Conservation (phyloP, 345 rosid genomes). For the Dimocarpus longan region DNA sequence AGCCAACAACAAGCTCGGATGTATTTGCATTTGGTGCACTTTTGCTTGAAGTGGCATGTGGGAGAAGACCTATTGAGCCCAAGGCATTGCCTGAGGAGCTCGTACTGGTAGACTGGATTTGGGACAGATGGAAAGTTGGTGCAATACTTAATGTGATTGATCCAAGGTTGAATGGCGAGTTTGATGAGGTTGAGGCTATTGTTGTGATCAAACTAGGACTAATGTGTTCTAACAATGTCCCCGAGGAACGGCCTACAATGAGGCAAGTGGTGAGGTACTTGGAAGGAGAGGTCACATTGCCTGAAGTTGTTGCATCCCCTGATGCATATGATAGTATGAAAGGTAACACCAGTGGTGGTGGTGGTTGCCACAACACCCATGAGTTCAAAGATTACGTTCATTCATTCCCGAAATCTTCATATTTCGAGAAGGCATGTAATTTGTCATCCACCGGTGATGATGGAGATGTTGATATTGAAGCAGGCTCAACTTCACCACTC, state of each 20-base stretch:
- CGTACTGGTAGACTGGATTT: constrained; percentile 88
- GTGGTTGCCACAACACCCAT: background rate
- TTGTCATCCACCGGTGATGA: constrained; percentile 40
- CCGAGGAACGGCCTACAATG: constrained; percentile 66
- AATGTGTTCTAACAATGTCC: constrained; percentile 69
- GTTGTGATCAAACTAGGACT: constrained; percentile 70
- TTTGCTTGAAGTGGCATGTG: constrained; percentile 77
- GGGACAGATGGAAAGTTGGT: constrained; percentile 72
- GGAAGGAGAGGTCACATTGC: constrained; percentile 60
- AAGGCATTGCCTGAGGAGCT: constrained; percentile 86
- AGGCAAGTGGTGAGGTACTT: constrained; percentile 79
- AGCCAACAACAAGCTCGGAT: constrained; percentile 72
- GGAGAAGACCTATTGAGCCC: constrained; percentile 82
- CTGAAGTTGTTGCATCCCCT: constrained; percentile 53
- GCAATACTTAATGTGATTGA: constrained; percentile 71
- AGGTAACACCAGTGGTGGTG: constrained; percentile 13
- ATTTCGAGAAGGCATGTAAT: constrained; percentile 38
- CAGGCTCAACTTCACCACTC: constrained; percentile 39
- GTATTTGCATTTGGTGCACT: constrained; percentile 93
- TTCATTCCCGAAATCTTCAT: constrained; percentile 45
- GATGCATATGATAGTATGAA: constrained; percentile 42
- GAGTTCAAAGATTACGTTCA: constrained; percentile 55
- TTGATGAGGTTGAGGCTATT: constrained; percentile 61
- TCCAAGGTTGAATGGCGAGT: constrained; percentile 58
- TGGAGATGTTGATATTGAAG: constrained; percentile 48